These are phyloP conservation scores for Pascua sp. DNA, from an alignment of 1,284 basidiomycete genomes.

Conservation along the genomic window DNA sequence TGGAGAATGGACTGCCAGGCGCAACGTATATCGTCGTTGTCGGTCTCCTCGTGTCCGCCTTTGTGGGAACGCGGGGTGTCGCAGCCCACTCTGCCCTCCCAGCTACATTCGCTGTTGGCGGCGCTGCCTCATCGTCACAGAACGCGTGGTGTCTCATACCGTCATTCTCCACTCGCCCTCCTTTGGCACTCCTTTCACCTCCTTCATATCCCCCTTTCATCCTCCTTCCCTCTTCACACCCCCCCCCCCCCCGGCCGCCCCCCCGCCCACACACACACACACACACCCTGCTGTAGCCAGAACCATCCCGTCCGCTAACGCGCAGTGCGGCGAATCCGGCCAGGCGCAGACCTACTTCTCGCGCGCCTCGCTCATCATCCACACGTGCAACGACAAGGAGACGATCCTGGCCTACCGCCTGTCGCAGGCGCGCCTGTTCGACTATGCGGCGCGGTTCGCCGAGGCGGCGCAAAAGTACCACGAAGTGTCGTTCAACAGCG, in stretches of 20 bases:
- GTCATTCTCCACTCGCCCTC: not conserved
- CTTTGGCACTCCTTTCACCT: not conserved
- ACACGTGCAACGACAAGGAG: conserved; percentile 70
- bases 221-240: not conserved
- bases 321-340: conserved; percentile 53
- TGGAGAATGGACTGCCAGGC: too few species aligned
- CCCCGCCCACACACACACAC: too few species aligned
- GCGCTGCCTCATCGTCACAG: too few species aligned
- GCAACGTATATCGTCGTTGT: too few species aligned
- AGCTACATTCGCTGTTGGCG: not conserved
- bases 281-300: not conserved
- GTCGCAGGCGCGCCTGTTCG: conserved; percentile 82
- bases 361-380: conserved; percentile 84
- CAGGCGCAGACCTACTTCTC: conserved; percentile 96
- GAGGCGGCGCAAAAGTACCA: conserved; percentile 95
- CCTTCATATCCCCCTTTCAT: too few species aligned
- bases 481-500: conserved; percentile 80
- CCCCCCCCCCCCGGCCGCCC: not conserved
- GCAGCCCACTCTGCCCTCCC: too few species aligned
- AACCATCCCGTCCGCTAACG: conserved; percentile 7
- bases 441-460: conserved; percentile 84
- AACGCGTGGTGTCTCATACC: not conserved
- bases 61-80: too few species aligned
- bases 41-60: too few species aligned
- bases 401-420: conserved; percentile 77